A percentile compares a stretch with the other conserved stretches of the same genome.
Evolutionary conservation across 108 stramenopile species (phyloP).

Genomic region (Discostella pseudostelligera): DNA sequence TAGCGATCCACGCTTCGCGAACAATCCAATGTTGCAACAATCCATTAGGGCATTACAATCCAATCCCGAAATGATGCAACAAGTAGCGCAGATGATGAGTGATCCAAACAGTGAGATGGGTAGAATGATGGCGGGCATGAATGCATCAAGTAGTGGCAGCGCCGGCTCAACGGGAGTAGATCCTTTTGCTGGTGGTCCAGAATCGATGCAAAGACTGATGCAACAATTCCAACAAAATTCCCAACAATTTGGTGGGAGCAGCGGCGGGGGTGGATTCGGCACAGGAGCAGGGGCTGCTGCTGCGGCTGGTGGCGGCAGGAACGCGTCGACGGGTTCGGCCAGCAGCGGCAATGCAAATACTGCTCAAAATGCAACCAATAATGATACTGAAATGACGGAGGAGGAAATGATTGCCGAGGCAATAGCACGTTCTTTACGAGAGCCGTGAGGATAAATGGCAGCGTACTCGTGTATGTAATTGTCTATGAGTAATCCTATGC

Average conservation of each 20-base stretch:
- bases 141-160: slow-evolving; percentile 6
- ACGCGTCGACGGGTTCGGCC: neutral
- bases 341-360: slow-evolving; percentile 9
- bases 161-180: slow-evolving; percentile 4
- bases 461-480: no score
- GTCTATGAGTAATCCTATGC: no score
- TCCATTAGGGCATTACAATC: slow-evolving; percentile 47
- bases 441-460: no score
- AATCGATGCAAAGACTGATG: slow-evolving; percentile 47
- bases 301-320: neutral
- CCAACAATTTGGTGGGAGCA: slow-evolving; percentile 14
- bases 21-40: slow-evolving; percentile 65
- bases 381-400: slow-evolving; percentile 69
- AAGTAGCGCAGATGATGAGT: slow-evolving; percentile 61
- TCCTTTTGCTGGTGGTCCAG: slow-evolving; percentile 26
- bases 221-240: slow-evolving; percentile 30
- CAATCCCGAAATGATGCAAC: slow-evolving; percentile 73
- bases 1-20: slow-evolving; percentile 69
- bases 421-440: slow-evolving; percentile 81
- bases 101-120: slow-evolving; percentile 56
- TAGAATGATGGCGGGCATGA: slow-evolving; percentile 43
- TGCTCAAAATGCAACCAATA: neutral
- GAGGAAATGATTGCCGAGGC: slow-evolving; percentile 93
- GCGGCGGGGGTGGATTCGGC: slow-evolving; percentile 25
- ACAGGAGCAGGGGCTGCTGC: no score